Evolutionary conservation across 73 alveolate genomes (phyloP), one percentile per base, ranked within the genome.

Genomic region (Stentor roeselii): DNA sequence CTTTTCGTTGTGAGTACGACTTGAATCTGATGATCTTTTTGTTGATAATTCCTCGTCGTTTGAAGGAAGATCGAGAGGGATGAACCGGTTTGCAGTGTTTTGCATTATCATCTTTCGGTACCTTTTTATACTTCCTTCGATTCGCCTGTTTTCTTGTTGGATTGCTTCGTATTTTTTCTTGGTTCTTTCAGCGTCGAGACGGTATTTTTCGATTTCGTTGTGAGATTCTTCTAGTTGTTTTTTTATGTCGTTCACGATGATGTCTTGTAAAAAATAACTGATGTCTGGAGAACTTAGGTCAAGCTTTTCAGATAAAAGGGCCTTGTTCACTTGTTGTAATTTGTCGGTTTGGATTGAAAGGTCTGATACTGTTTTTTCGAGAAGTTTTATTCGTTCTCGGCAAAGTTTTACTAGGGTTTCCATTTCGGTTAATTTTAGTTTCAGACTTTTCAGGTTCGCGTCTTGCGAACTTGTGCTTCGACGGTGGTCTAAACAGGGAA

Each of bases 101-200:
- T 67, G 42, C 14, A n/a, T 21, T 14, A 67, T 67, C 42, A 67
- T 67, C 34, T 67, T 67, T n/a, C 80, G n/a, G 37, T 67, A 67
- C 41, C 80, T 67, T 67, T 67, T 67, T 14, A 67, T 67, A 32
- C 80, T 67, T 67, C 80, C 80, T 67, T 67, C 80, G n/a, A 67
- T 1, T 21, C 37, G n/a, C 34, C 34, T 67, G 80, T 67, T 67
- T 2, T 67, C 80, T 32, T 21, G 37, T 14, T 27, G 15, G 2
- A 67, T 1, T 27, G n/a, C 27, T 2, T 67, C 80, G n/a, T 21
- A 21, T n/a, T 34, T n/a, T 34, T 32, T 67, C 34, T 67, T 67
- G 2, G 41, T 32, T 34, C 37, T n/a, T 34, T 67, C 80, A 67
- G 80, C 80, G 11, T 67, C 80, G 42, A 67, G 21, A 21, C 80